Base-by-base conservation (phyloP, 441 rosid species). In the Gossypium trilobum region DNA sequence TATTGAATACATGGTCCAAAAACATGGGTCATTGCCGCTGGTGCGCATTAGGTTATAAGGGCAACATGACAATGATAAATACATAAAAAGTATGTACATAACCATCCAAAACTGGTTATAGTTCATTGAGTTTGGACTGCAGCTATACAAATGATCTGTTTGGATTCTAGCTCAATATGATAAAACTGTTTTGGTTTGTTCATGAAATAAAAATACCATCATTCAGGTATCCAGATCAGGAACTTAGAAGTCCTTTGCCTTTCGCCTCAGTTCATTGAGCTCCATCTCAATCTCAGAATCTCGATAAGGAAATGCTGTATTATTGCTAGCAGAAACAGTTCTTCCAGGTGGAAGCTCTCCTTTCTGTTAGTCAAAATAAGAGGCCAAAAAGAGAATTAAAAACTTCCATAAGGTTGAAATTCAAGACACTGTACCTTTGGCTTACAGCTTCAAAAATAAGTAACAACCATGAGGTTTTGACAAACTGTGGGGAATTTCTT, bases 331-430 rank as follows among this genome's bases (percentile, higher is more conserved):
- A 2, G 84, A 63, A 33, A 64, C 82, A 2, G 84, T 75, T 79
- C 89, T 84, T 68, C 92, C 92, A 0, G 92, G 85, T 4, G 92
- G 95, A 55, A 89, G 87, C 56, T 85, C 90, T 70, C 90, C 91
- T 87, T 83, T 88, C 89, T 89, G 87, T 70, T 67, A 36, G 9
- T 16, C 70, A 48, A 27, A 42, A 25, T n/a, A 68, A n/a, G 11
- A 66, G 4, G 42, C 33, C 77, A 48, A 39, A 11, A 17, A 52
- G 13, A 10, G 50, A 64, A 17, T n/a, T 2, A 72, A 62, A 60
- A 72, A n/a, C 22, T 58, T 19, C 44, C 39, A 33, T 23, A 59
- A 6, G 33, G 66, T 33, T 56, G 27, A 59, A 52, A 25, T 27
- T 51, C 59, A 31, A 48, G 8, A 3, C 42, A 17, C 1, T n/a